Percentiles rank a stretch among this genome's conserved stretches.
Conservation (phyloP, 352 stramenopile genomes). For the Phytophthora ohioensis region DNA sequence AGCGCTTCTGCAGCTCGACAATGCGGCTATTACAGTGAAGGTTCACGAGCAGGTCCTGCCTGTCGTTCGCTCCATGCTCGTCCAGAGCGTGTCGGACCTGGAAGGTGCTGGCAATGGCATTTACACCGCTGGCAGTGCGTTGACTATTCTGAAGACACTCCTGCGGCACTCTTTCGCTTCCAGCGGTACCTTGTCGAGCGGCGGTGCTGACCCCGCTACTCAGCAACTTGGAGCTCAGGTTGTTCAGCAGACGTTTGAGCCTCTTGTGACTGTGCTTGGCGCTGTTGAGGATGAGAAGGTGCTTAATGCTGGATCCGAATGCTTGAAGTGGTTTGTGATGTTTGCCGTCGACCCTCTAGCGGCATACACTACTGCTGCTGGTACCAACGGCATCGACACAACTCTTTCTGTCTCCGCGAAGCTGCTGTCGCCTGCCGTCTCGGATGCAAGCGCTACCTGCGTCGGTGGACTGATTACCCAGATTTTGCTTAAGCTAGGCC, state of each 20-base stretch:
- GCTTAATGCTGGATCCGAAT: constrained; percentile 77
- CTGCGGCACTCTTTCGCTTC: constrained; percentile 76
- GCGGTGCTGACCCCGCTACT: constrained; percentile 35
- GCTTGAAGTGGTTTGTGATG: constrained; percentile 88
- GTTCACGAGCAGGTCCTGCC: constrained; percentile 74
- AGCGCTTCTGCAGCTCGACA: constrained; percentile 71
- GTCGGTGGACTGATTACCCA: constrained; percentile 85
- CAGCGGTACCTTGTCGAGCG: constrained; percentile 33
- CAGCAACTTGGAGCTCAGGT: constrained; percentile 70
- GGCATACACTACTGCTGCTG: constrained; percentile 49
- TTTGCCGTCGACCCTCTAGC: constrained; percentile 73
- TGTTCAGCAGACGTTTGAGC: constrained; percentile 79
- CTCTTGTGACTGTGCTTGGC: constrained; percentile 66
- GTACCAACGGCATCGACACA: constrained; percentile 67
- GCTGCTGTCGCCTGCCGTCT: constrained; percentile 68
- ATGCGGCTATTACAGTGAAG: constrained; percentile 61
- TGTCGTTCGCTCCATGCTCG: constrained; percentile 65
- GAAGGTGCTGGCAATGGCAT: constrained; percentile 63
- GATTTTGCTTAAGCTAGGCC: constrained; percentile 75
- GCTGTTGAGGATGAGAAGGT: constrained; percentile 81
- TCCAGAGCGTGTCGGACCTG: constrained; percentile 58
- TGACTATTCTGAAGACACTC: constrained; percentile 80
- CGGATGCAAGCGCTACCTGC: constrained; percentile 74
- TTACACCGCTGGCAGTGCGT: constrained; percentile 67
- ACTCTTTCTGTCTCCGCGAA: constrained; percentile 77